These are phyloP conservation scores for Trebouxiophyceae sp. DNA, from an alignment of 163 green algal genomes.

Conservation along the genomic window DNA sequence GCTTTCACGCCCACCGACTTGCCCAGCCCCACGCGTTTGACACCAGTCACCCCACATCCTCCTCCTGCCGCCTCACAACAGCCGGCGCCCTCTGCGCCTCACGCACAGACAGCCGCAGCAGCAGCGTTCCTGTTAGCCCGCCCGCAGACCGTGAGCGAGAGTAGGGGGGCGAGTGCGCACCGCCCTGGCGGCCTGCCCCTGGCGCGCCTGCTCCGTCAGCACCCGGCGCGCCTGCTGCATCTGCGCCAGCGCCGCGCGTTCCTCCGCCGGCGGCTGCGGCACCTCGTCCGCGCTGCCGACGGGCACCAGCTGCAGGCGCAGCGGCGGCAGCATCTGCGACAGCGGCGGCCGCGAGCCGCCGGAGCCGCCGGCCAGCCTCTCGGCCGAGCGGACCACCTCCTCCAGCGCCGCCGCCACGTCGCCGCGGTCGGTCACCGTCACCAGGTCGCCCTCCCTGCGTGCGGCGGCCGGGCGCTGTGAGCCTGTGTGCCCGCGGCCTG, in stretches of 20 bases:
- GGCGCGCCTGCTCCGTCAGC: constrained; percentile 8
- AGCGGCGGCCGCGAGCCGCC: not conserved
- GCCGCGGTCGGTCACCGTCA: constrained; percentile 62
- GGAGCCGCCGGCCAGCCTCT: not conserved
- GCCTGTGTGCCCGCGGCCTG: too few species aligned
- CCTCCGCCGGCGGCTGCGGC: constrained; percentile 40
- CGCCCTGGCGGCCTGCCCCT: too few species aligned
- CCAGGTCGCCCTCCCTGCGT: constrained; percentile 54
- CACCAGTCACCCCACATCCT: too few species aligned
- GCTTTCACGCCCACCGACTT: too few species aligned
- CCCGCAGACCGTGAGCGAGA: too few species aligned
- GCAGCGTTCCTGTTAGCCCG: too few species aligned
- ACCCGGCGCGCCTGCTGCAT: constrained; percentile 26
- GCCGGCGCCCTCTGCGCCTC: too few species aligned
- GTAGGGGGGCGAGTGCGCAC: too few species aligned
- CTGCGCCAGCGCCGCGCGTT: constrained; percentile 34
- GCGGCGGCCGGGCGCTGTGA: too few species aligned
- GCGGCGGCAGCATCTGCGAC: constrained; percentile 28
- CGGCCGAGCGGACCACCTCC: constrained; percentile 34
- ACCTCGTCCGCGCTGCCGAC: constrained; percentile 27
- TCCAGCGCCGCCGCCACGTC: constrained; percentile 68
- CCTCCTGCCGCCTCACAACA: too few species aligned
- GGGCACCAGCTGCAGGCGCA: constrained; percentile 35
- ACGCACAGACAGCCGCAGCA: too few species aligned
- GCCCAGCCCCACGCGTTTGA: too few species aligned